Evolutionary conservation across 2,329 filamentous ascomycete genomes (phyloP), one percentile per base, ranked within the genome.

Genomic region (Diplodia seriata): DNA sequence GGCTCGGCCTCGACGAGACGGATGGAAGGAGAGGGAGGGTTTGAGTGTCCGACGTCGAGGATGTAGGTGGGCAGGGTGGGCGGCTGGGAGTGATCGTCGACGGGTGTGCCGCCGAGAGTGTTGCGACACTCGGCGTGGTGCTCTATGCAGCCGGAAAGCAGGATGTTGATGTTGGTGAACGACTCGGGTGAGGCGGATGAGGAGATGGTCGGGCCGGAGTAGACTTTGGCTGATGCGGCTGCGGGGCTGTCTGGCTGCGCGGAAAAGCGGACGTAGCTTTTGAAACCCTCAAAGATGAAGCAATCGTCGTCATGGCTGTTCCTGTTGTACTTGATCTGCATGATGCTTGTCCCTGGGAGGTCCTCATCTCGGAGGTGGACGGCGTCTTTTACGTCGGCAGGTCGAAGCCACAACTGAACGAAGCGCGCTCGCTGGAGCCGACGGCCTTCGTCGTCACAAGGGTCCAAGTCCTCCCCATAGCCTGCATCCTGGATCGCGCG

Each of bases 21-120:
- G 38, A 61, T 61, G 15, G 40, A 49, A 7, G 36, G 2, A 11
- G 38, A 26, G 23, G 38, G 3, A 18, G 26, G 20, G 56, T n/a
- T 6, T 12, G 36, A 11, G 11, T 36, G 33, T 18, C 23, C 33
- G 4, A 61, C 18, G 71, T 71, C 23, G 59, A 61, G 56, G 40
- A 61, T 43, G 23, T 11, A 26, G 38, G 23, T 15, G 8, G 38
- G 23, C 40, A 53, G 14, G 71, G 56, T 12, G 70, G 73, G 36
- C 69, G 56, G 29, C 61, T 31, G 31, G 9, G 15, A n/a, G 15
- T 33, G 31, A 9, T 31, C 23, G 40, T 50, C 31, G 40, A 62
- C 49, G 40, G 8, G 1, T 20, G 36, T 43, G 18, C 56, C 40
- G 14, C 40, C 40, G 14, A 47, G 36, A 5, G 56, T 61, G 4